Base-by-base conservation (phyloP, 2,329 filamentous ascomycete genomes). In the Paecilomyces niveus region DNA sequence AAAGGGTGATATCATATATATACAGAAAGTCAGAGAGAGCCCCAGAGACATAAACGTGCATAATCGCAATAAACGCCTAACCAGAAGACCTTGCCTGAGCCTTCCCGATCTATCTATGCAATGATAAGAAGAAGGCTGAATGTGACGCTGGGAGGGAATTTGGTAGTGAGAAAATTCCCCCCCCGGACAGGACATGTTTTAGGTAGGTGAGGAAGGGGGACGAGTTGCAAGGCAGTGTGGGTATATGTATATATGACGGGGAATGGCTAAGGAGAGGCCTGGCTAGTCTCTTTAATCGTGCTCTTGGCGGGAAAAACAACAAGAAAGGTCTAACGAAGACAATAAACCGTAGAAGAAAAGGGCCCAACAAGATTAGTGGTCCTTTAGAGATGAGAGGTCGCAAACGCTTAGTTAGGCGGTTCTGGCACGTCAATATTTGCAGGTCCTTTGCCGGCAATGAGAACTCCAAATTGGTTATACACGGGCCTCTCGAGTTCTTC, bases 381-480 rank as follows among this genome's bases (percentile, higher is more conserved):
- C 4, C 18, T n/a, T 45, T 13, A n/a, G 15, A 6, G 15, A 45
- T 21, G 15, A 45, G 8, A 18, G 15, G 15, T 45, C 39, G n/a
- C 39, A 9, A n/a, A 8, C 6, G 6, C 0, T 45, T 45, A 45
- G 39, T 45, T 45, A 8, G 21, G 50, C 21, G 3, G 7, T 29
- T 52, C 18, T 52, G 10, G 50, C 50, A 21, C n/a, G 22, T 52
- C 50, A 29, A 52, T 52, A 26, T 29, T 52, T 26, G 50, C 18
- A 8, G 59, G 58, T 5, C 59, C 63, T 54, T 72, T 74, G 15
- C 73, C 73, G 54, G 69, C 67, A 58, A 75, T 65, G 18, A 76
- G 58, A 33, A 67, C 70, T 2, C 74, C 74, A 57, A 69, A 76
- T 45, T 71, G 64, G 54, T 76, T 74, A 58, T 76, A 76, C 11